Evolutionary conservation across 306 rosid genomes (phyloP).

Genomic region (Begonia masoniana): DNA sequence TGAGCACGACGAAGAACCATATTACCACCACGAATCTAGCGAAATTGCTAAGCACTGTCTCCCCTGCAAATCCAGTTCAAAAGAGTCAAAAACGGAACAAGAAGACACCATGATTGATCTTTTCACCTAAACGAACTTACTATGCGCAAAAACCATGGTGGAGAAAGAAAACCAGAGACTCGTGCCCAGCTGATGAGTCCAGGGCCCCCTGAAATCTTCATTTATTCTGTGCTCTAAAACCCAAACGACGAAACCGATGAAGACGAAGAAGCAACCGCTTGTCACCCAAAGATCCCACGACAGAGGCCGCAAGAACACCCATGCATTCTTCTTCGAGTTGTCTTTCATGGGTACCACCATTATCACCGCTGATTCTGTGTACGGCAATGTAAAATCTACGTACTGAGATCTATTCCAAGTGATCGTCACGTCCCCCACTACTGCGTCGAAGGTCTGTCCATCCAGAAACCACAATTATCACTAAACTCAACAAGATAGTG

Average conservation of each 20-base stretch:
- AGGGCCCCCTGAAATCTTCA: background rate
- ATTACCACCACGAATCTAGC: slow-evolving; percentile 10
- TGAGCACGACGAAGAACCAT: slow-evolving; percentile 13
- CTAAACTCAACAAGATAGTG: too few relatives aligned
- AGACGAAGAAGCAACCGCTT: slow-evolving; percentile 7
- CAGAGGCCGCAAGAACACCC: slow-evolving; percentile 12
- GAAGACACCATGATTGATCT: background rate
- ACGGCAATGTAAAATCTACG: background rate
- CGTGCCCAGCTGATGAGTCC: slow-evolving; percentile 3
- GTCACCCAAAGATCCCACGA: slow-evolving; percentile 7
- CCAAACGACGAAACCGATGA: slow-evolving; percentile 9
- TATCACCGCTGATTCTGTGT: background rate
- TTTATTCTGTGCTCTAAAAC: slow-evolving; percentile 8
- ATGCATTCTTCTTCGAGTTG: background rate
- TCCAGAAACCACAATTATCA: too few relatives aligned
- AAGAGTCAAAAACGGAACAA: background rate
- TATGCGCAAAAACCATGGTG: slow-evolving; percentile 8
- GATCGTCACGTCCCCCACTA: slow-evolving; percentile 1
- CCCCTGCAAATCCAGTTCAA: slow-evolving; percentile 3
- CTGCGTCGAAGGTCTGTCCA: slow-evolving; percentile 1
- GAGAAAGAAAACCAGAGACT: slow-evolving; percentile 12
- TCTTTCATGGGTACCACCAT: background rate
- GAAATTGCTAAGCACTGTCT: slow-evolving; percentile 3
- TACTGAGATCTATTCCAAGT: background rate
- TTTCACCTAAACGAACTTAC: slow-evolving; percentile 5